Base-by-base conservation (phyloP, 768 basidiomycete genomes). In the Pisolithus microcarpus region DNA sequence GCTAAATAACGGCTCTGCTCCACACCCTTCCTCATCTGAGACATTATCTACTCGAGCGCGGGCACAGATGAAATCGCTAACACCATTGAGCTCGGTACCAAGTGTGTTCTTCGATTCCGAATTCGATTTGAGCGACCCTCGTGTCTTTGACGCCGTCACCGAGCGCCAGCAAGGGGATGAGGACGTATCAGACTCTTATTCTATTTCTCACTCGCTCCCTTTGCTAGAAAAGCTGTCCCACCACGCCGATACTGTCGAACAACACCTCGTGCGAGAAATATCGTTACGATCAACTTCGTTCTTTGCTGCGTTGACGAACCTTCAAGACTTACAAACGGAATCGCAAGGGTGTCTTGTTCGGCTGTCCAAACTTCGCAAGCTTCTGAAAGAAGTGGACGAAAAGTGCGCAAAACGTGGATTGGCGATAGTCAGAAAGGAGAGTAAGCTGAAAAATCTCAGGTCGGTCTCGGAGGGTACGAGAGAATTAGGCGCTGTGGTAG, bases 261-360 rank as follows among this genome's bases (percentile, higher is more conserved):
- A 91, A 53, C 95, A 99, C 67, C 86, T 99, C 50, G 81, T 94
- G 4, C 83, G 83, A 53, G 96, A 98, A 68, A 94, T 99, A 42
- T 87, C 87, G 8, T 72, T 87, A 9, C 86, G 95, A 13, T 91
- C 93, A 0, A 80, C 89, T 1, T 91, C 92, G 1, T 99, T 99
- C 78, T 99, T 98, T 61, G 86, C 94, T 5, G 96, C 96, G 7
- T 79, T 99, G 36, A 80, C 91, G 7, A 99, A 99, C 66, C 75
- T 99, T 7, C 89, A 96, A 61, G 87, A 91, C 56, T 79, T 99
- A 10, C 91, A 93, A 61, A 80, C 87, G 5, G 91, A 96, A 63
- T 94, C 92, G 0, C 79, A 85, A 44, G 78, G 82, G 44, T 94
- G 93, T 61, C 75, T 98, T 6, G 70, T 75, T 40, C 82, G 87